Evolutionary conservation across 2,329 filamentous ascomycete genomes (phyloP).

Genomic region (Paecilomyces variotii): DNA sequence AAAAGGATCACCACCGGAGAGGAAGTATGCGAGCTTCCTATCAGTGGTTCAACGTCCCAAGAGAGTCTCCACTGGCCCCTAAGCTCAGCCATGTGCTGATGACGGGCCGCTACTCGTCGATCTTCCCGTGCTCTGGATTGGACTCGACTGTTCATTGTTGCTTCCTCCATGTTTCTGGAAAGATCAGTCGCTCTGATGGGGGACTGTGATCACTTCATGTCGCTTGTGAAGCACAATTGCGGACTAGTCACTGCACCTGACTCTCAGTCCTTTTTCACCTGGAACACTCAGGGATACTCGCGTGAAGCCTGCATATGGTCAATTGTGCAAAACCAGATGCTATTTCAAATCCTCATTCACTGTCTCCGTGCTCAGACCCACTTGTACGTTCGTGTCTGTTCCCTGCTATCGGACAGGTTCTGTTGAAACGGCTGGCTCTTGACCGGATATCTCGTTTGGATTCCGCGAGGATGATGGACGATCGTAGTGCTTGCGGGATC

Average conservation of each 20-base stretch:
- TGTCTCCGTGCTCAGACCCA: not conserved
- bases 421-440: not conserved
- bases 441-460: not conserved
- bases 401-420: not conserved
- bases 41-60: not conserved
- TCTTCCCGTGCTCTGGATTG: not conserved
- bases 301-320: not conserved
- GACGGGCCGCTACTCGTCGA: not conserved
- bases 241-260: not conserved
- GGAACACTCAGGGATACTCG: not conserved
- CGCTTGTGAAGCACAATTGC: not conserved
- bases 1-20: not conserved
- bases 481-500: not conserved
- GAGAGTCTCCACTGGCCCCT: not conserved
- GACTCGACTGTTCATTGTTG: not conserved
- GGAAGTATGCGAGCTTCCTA: not conserved
- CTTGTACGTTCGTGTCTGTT: not conserved
- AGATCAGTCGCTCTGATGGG: not conserved
- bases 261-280: not conserved
- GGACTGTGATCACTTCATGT: not conserved
- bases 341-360: not conserved
- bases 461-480: not conserved
- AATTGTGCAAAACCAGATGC: not conserved
- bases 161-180: not conserved
- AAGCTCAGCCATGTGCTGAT: not conserved